Conservation (phyloP, 495 filamentous ascomycete species). For the Entonaema liquescens region DNA sequence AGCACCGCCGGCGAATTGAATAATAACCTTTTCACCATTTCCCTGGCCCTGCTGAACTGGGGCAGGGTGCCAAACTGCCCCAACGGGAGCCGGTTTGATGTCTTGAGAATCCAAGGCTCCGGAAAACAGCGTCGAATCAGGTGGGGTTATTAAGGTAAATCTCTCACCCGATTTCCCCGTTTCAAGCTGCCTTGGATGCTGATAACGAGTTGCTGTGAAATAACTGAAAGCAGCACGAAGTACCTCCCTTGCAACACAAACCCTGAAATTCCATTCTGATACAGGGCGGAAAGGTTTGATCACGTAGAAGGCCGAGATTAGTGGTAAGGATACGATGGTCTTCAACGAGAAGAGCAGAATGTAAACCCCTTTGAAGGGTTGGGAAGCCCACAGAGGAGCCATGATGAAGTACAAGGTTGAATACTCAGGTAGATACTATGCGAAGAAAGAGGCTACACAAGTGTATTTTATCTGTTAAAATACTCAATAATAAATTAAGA, state of each 20-base stretch:
- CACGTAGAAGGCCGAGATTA: not conserved
- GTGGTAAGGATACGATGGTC: not conserved
- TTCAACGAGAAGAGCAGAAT: not conserved
- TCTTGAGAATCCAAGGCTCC: not conserved
- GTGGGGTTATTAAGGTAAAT: not conserved
- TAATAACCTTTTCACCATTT: constrained; percentile 22
- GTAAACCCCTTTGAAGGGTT: constrained; percentile 18
- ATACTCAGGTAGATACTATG: too few species aligned
- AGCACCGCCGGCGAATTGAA: constrained; percentile 31
- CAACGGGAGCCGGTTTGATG: constrained; percentile 5
- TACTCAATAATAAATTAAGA: too few species aligned
- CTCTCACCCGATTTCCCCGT: not conserved
- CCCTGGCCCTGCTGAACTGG: not conserved
- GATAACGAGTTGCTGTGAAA: not conserved
- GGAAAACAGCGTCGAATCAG: not conserved
- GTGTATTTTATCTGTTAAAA: too few species aligned
- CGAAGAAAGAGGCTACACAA: too few species aligned
- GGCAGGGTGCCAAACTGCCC: constrained; percentile 8
- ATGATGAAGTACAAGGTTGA: not conserved
- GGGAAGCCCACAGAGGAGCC: constrained; percentile 5
- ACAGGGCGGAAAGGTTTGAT: constrained; percentile 3
- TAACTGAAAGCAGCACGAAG: not conserved
- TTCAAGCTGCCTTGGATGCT: not conserved
- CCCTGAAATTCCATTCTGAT: constrained; percentile 4
- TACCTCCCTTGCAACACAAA: not conserved